Base-by-base conservation (phyloP, 2,329 filamentous ascomycete species). In the Colletotrichum salicis region DNA sequence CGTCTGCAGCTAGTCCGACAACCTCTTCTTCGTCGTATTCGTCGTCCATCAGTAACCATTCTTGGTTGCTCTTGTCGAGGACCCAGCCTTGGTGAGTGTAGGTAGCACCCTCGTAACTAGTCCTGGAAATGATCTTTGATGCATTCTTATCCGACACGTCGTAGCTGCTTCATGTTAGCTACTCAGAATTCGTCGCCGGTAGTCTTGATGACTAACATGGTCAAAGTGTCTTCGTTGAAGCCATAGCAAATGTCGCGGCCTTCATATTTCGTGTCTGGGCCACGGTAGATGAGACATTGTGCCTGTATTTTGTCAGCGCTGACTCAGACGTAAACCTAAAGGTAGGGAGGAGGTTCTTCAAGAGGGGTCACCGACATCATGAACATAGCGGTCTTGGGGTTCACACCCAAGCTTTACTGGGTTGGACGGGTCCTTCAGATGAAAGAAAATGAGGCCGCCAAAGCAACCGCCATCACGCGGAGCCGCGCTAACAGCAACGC, bases 11-110 rank as follows among this genome's bases (percentile, higher is more conserved):
- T 0, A 79, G 77, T 12, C 82, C 83, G 4, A 79, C 77, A 4
- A 75, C 72, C 29, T 84, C 79, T 13, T 79, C 75, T 76, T 88
- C 86, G 73, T 88, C 86, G 68, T 84, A 81, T 74, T 88, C 86
- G 73, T 87, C 86, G 74, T 88, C 86, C 31, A 85, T 75, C 62
- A 87, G 79, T 12, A 87, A 80, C 62, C 64, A 71, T 63, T 74
- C 70, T 64, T 84, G 79, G 5, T 54, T 19, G 41, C 1, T 77
- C 13, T 79, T 76, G 75, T 87, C 82, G 63, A 86, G 82, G 11
- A 89, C 81, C 80, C 84, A 86, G 66, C 88, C 88, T 76, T 90
- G 88, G 77, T 90, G 88, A 2, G 87, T 88, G 80, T 89, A 89
- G 19, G 83, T 77, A 19, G 86, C 86, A 51, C 88, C 88, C n/a